These are phyloP conservation scores for Cardamine occulta DNA, from an alignment of 345 rosid genomes.

Conservation along the genomic window DNA sequence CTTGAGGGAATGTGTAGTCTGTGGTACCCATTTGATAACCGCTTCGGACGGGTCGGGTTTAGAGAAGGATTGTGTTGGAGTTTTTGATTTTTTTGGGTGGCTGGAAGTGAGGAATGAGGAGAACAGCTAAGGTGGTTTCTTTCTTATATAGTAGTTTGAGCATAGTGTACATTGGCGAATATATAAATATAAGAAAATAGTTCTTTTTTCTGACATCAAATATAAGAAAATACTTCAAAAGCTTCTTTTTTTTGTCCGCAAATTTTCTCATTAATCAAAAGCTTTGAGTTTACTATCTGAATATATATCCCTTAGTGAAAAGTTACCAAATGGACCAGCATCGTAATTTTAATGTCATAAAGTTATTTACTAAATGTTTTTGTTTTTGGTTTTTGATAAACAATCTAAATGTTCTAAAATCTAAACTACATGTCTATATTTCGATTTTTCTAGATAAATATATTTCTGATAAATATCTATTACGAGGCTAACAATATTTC, in stretches of 20 bases:
- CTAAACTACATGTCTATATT: background rate
- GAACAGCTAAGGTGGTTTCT: conserved; percentile 28
- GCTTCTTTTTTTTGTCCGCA: background rate
- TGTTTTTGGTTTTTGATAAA: no score
- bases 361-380: no score
- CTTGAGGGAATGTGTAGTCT: conserved; percentile 43
- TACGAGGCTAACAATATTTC: background rate
- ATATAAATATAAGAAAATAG: background rate
- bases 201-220: background rate
- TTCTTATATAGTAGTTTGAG: conserved; percentile 38
- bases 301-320: conserved; percentile 3
- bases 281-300: background rate
- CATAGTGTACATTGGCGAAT: conserved; percentile 13
- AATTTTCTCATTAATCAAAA: background rate
- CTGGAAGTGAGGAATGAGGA: conserved; percentile 36
- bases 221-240: background rate
- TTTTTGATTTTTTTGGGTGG: background rate
- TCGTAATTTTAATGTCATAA: background rate
- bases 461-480: no score
- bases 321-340: background rate
- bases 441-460: no score
- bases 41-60: background rate
- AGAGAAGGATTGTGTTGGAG: background rate
- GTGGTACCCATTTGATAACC: conserved; percentile 43
- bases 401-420: no score